Evolutionary conservation across 345 rosid species (phyloP).

Genomic region (Laguncularia racemosa): DNA sequence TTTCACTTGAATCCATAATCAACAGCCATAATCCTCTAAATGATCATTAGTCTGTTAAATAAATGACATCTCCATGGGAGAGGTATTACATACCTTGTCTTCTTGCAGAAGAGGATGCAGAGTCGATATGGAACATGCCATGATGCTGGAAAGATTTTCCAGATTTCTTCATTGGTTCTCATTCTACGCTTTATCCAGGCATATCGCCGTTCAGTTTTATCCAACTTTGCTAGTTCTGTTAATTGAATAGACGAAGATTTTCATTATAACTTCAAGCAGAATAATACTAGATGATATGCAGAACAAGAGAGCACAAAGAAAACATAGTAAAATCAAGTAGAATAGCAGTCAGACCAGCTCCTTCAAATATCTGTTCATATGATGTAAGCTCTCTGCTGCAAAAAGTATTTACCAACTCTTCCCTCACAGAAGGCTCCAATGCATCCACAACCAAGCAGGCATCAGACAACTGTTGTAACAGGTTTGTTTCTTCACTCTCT

Average conservation of each 20-base stretch:
- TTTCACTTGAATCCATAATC: no score
- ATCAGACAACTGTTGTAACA: conserved; percentile 87
- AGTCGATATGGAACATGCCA: conserved; percentile 98
- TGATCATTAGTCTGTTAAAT: not conserved
- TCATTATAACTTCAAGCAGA: conserved; percentile 1
- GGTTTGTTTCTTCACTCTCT: conserved; percentile 81
- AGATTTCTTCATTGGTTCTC: conserved; percentile 90
- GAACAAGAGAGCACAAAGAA: conserved; percentile 4
- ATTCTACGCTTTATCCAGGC: conserved; percentile 98
- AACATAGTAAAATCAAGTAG: no score
- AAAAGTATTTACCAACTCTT: conserved; percentile 95
- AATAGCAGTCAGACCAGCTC: conserved; percentile 67
- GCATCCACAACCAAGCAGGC: conserved; percentile 98
- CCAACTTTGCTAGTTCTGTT: conserved; percentile 90
- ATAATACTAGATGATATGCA: conserved; percentile 9
- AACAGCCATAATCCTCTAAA: no score
- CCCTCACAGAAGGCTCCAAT: conserved; percentile 96
- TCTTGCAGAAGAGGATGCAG: conserved; percentile 92
- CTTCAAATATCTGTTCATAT: conserved; percentile 96
- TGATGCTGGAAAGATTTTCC: conserved; percentile 90
- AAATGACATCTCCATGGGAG: not conserved
- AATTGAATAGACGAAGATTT: conserved; percentile 4
- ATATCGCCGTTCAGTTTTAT: conserved; percentile 90
- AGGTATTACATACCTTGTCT: conserved; percentile 54
- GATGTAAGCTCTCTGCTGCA: conserved; percentile 98